Evolutionary conservation across 2,329 filamentous ascomycete genomes (phyloP), one percentile per base, ranked within the genome.

Genomic region (Dactylellina parvicollis): DNA sequence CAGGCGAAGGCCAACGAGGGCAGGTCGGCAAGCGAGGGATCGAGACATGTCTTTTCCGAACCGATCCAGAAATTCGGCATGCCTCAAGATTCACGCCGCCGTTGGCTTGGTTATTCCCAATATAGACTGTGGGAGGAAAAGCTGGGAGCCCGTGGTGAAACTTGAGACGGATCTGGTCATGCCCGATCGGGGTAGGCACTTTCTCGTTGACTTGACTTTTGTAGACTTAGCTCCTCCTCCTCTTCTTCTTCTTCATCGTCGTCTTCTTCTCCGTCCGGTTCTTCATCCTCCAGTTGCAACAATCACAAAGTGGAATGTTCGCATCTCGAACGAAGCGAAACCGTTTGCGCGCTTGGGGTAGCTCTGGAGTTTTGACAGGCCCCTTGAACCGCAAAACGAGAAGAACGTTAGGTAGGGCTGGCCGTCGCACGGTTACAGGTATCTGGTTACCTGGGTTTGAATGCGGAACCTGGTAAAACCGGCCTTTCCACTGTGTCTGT

Each of bases 251-350:
- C n/a, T n/a, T n/a, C n/a, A n/a, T n/a, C n/a, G n/a, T n/a, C n/a
- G n/a, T n/a, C n/a, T n/a, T n/a, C n/a, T n/a, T n/a, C n/a, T n/a
- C n/a, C n/a, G n/a, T n/a, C n/a, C n/a, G n/a, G n/a, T n/a, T n/a
- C n/a, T n/a, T n/a, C n/a, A n/a, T n/a, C n/a, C n/a, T n/a, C n/a
- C n/a, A n/a, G n/a, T n/a, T n/a, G n/a, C n/a, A n/a, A n/a, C n/a
- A n/a, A n/a, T n/a, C n/a, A n/a, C n/a, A 20, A 44, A 20, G 4
- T 4, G 40, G 4, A 20, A 18, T 3, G 20, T 12, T 20, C 20
- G 47, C 24, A 36, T 49, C 52, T 67, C 62, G 52, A 67, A 67
- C 62, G 38, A 67, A 42, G 62, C 62, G 52, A 67, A 67, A 67
- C 62, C 32, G 16, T 14, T 38, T 8, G 52, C 34, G 4, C 10